Conservation (phyloP, 331 rosid genomes). For the Rhamnella rubrinervis region DNA sequence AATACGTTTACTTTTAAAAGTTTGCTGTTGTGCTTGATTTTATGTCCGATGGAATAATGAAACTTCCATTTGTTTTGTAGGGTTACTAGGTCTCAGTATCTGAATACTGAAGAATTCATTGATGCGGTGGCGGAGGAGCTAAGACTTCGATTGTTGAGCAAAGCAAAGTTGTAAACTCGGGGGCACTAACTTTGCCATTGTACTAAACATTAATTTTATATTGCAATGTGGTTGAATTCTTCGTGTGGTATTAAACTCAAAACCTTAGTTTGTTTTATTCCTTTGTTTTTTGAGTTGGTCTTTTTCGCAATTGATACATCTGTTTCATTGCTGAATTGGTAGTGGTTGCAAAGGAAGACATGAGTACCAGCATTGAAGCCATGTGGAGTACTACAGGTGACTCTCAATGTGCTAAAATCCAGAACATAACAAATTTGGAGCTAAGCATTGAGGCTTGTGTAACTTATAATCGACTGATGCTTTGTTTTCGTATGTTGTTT, state of each 20-base stretch:
- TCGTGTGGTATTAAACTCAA: not conserved
- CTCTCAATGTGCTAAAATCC: too few relatives aligned
- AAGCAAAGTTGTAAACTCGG: slow-evolving; percentile 42
- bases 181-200: not conserved
- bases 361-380: too few relatives aligned
- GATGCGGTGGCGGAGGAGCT: slow-evolving; percentile 84
- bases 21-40: not conserved
- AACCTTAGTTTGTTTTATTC: not conserved
- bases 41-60: slow-evolving; percentile 1
- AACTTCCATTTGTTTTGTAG: slow-evolving; percentile 35
- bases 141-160: slow-evolving; percentile 45
- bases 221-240: not conserved
- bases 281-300: not conserved
- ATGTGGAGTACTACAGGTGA: too few relatives aligned
- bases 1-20: not conserved
- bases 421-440: too few relatives aligned
- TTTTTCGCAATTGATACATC: too few relatives aligned
- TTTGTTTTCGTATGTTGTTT: too few relatives aligned
- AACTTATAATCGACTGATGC: too few relatives aligned
- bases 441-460: too few relatives aligned
- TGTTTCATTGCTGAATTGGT: too few relatives aligned
- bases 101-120: slow-evolving; percentile 85
- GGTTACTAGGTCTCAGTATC: slow-evolving; percentile 69
- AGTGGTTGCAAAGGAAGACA: too few relatives aligned
- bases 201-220: not conserved